Evolutionary conservation across 2,329 filamentous ascomycete genomes (phyloP).

Genomic region (Lachnellula cervina): DNA sequence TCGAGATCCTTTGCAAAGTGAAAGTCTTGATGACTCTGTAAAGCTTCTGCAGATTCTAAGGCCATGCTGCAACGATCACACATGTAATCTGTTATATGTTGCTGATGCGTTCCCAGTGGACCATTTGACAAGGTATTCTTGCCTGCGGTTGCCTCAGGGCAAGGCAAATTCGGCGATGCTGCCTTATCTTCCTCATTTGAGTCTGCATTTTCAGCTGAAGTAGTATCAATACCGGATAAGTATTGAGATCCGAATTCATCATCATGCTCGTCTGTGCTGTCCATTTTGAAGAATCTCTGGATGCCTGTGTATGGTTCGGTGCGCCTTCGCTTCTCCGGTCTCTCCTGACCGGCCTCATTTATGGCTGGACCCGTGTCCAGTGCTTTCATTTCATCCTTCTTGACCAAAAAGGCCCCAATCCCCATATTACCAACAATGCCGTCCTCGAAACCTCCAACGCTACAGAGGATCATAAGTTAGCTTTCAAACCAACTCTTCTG

Average conservation of each 20-base stretch:
- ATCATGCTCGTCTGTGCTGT: constrained; percentile 26
- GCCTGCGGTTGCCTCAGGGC: constrained; percentile 28
- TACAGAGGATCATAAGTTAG: not conserved
- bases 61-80: constrained; percentile 63
- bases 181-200: constrained; percentile 7
- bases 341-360: constrained; percentile 17
- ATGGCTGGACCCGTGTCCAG: constrained; percentile 35
- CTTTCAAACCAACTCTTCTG: not conserved
- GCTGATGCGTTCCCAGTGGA: constrained; percentile 30
- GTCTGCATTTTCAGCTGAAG: constrained; percentile 13
- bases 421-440: constrained; percentile 77
- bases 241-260: constrained; percentile 27
- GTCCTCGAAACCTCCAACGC: constrained; percentile 89
- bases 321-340: constrained; percentile 30
- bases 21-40: constrained; percentile 83
- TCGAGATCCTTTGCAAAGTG: constrained; percentile 88
- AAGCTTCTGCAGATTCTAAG: constrained; percentile 52
- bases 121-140: constrained; percentile 16
- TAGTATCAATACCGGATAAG: constrained; percentile 13
- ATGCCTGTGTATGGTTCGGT: constrained; percentile 25
- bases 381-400: constrained; percentile 60
- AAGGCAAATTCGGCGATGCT: constrained; percentile 9
- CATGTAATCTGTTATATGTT: constrained; percentile 35
- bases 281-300: constrained; percentile 29
- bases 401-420: constrained; percentile 81